Evolutionary conservation across 495 filamentous ascomycete genomes (phyloP), one percentile per base, ranked within the genome.

Genomic region (Aspergillus incahuasiensis): DNA sequence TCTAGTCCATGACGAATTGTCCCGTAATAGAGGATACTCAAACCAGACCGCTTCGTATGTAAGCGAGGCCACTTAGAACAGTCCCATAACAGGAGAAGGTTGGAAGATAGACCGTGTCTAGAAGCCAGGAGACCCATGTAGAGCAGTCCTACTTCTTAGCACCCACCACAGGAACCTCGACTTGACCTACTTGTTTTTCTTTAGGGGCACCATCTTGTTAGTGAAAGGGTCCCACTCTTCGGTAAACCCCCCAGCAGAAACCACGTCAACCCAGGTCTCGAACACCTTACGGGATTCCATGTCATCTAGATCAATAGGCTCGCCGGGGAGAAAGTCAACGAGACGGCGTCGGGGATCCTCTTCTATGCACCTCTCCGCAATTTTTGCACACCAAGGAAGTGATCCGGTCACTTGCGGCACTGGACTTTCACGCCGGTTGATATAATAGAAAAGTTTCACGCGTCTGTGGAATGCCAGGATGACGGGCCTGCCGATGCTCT

Each of bases 371-470:
- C 20, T 28, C n/a, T 45, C 49, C 1, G 58, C 58, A 21, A 57
- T 25, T 42, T 48, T 32, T n/a, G 19, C n/a, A 22, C 49, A 46
- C 6, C 46, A 21, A 6, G 53, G 20, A 19, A 48, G 41, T 32
- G 50, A 39, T 28, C 21, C 49, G 4, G 39, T 15, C 0, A 49
- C 28, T 13, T 18, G n/a, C 1, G 43, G 13, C n/a, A n/a, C n/a
- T 6, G 32, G 19, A 1, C 48, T 39, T 0, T 30, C 13, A n/a
- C 34, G 22, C 11, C 46, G 34, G 25, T 57, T 21, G 22, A 64
- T 50, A 15, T 61, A 64, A 16, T 59, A 64, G 16, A 59, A 64
- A 13, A 64, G 28, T 39, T 52, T 57, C 45, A 57, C 22, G 1
- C 38, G 49, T n/a, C 56, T 57, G 3, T 43, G 28, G 25, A 64